Percentiles rank a stretch among this genome's conserved stretches.
phyloP scores from a whole-genome alignment of 2,329 filamentous ascomycete species.

The Neonectria hederae region DNA sequence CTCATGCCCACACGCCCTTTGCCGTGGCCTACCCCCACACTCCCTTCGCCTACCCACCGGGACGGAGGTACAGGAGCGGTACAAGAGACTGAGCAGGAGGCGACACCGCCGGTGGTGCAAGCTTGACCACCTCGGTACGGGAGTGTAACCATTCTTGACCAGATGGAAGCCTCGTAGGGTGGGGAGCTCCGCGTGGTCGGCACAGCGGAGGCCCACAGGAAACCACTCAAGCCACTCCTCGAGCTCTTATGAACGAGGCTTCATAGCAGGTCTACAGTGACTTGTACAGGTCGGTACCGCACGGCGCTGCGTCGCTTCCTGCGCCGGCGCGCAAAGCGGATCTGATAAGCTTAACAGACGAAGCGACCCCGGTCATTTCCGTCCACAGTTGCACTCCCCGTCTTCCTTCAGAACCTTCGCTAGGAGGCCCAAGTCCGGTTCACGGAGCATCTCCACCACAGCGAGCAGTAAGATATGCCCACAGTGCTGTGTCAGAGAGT shows the following conservation, averaged over 20 bases:
- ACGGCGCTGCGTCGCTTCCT: slow-evolving; percentile 22
- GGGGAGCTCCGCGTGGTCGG: not conserved
- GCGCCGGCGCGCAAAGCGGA: slow-evolving; percentile 28
- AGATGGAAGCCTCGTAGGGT: not conserved
- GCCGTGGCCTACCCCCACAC: not conserved
- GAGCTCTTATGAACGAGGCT: not conserved
- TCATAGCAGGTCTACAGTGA: slow-evolving; percentile 9
- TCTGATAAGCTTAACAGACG: slow-evolving; percentile 38
- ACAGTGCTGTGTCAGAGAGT: not conserved
- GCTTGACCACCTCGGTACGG: slow-evolving; percentile 5
- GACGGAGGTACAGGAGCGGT: not conserved
- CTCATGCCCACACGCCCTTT: slow-evolving; percentile 6
- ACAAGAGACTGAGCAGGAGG: not conserved
- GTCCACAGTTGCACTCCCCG: not conserved
- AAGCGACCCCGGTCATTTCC: slow-evolving; percentile 13
- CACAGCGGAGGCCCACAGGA: not conserved
- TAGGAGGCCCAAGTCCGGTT: slow-evolving; percentile 3
- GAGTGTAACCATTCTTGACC: slow-evolving; percentile 1
- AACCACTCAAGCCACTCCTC: not conserved
- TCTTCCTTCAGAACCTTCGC: not conserved
- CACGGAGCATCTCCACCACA: slow-evolving; percentile 2
- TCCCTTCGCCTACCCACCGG: slow-evolving; percentile 12
- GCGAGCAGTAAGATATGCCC: not conserved
- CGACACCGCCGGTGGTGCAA: slow-evolving; percentile 4
- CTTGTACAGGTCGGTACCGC: slow-evolving; percentile 18